Evolutionary conservation across 345 rosid species (phyloP).

Genomic region (Lagerstroemia speciosa): DNA sequence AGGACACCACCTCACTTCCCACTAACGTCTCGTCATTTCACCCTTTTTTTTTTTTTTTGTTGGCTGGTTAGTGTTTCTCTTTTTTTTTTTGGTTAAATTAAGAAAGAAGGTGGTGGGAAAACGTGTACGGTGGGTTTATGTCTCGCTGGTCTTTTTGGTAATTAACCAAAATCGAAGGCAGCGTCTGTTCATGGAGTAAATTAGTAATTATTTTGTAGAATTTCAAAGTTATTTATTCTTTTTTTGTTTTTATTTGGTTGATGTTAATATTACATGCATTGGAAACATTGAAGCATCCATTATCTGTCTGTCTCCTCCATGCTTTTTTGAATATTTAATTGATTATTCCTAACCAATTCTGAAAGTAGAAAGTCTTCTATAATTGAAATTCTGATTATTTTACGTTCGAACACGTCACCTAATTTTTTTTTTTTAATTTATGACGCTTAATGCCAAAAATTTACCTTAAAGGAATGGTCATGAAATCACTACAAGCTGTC

Average conservation of each 20-base stretch:
- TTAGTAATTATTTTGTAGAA: neutral
- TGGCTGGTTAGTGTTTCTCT: neutral
- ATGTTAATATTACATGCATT: neutral
- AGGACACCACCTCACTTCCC: neutral
- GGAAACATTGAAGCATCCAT: neutral
- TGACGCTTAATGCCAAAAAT: no score
- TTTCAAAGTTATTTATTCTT: neutral
- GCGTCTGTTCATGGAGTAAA: neutral
- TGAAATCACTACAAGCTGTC: no score
- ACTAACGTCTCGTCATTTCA: neutral
- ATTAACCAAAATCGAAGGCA: neutral
- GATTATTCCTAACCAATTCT: neutral
- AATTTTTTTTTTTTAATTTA: no score
- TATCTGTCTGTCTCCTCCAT: no score
- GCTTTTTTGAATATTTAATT: neutral
- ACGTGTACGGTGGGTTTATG: neutral
- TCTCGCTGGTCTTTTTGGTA: neutral
- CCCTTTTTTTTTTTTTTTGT: neutral
- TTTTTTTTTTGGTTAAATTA: neutral
- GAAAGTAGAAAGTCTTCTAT: no score
- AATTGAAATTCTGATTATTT: no score
- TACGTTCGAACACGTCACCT: no score
- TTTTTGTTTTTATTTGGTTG: neutral
- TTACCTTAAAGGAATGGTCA: no score
- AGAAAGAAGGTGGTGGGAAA: neutral